A percentile compares a stretch with the other conserved stretches of the same genome.
Conservation (phyloP, 352 stramenopile species). For the Halophytophthora batemanensis region DNA sequence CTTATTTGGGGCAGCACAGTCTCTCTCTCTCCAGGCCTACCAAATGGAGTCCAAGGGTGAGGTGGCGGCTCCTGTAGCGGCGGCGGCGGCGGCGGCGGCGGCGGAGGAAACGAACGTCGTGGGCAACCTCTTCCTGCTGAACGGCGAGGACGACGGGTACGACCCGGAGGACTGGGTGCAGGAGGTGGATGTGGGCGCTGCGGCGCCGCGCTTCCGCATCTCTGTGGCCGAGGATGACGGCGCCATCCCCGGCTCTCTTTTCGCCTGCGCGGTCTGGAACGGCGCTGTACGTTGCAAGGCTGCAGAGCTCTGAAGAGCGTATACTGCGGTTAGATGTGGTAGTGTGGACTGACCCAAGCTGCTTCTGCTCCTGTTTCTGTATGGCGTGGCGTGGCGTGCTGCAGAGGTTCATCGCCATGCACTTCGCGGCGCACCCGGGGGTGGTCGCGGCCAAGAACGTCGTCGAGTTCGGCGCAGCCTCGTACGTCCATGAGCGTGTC, state of each 20-base stretch:
- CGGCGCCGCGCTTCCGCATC: slow-evolving; percentile 29
- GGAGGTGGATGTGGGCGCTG: slow-evolving; percentile 24
- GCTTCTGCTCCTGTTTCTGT: no score
- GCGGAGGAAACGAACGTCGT: no score
- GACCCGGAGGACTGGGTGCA: slow-evolving; percentile 37
- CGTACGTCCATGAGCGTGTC: slow-evolving; percentile 22
- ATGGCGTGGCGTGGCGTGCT: no score
- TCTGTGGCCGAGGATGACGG: slow-evolving; percentile 47
- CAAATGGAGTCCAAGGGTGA: no score
- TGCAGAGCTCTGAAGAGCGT: background rate
- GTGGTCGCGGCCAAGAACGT: slow-evolving; percentile 25
- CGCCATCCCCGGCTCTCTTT: slow-evolving; percentile 44
- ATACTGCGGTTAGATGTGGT: no score
- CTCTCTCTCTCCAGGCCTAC: no score
- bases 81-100: no score
- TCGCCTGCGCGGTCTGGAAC: slow-evolving; percentile 48
- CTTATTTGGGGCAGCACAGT: no score
- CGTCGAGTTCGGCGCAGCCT: slow-evolving; percentile 53
- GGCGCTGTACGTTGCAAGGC: slow-evolving; percentile 24
- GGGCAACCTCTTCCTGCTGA: slow-evolving; percentile 32
- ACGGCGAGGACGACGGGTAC: slow-evolving; percentile 40
- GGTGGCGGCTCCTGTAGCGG: no score
- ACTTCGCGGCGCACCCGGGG: slow-evolving; percentile 35
- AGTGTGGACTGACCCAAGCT: no score
- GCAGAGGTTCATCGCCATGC: slow-evolving; percentile 41